A percentile compares a stretch with the other conserved stretches of the same genome.
Conservation (phyloP, 2,329 filamentous ascomycete genomes). For the Aschersonia sp. region DNA sequence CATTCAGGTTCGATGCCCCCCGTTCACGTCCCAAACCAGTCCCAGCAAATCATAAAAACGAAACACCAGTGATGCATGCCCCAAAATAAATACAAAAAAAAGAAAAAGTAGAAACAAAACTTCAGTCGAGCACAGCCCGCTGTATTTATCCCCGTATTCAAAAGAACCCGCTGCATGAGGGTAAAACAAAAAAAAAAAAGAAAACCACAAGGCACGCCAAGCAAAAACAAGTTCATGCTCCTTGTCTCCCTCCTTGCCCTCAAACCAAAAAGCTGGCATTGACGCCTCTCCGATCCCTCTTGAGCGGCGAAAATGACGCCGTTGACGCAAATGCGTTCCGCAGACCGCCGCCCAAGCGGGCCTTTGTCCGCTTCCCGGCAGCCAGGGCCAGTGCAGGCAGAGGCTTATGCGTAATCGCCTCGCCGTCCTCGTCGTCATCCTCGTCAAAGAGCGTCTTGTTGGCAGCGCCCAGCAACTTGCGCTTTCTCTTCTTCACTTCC, state of each 20-base stretch:
- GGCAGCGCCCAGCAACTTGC: slow-evolving; percentile 50
- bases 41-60: neutral
- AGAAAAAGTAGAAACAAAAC: neutral
- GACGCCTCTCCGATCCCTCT: slow-evolving; percentile 50
- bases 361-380: slow-evolving; percentile 3
- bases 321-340: slow-evolving; percentile 35
- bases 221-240: too few relatives aligned
- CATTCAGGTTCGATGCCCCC: too few relatives aligned
- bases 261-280: slow-evolving; percentile 45
- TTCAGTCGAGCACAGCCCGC: neutral
- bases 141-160: too few relatives aligned
- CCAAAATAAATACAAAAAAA: neutral
- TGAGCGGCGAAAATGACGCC: slow-evolving; percentile 54
- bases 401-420: neutral
- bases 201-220: too few relatives aligned
- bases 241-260: neutral
- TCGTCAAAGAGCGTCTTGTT: slow-evolving; percentile 58
- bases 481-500: slow-evolving; percentile 51
- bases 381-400: neutral
- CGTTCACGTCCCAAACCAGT: too few relatives aligned
- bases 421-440: slow-evolving; percentile 35
- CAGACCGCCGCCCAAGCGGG: slow-evolving; percentile 12
- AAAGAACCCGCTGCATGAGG: too few relatives aligned
- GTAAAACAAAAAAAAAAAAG: too few relatives aligned
- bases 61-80: neutral